These are phyloP conservation scores for Rhizoctonia solani DNA, from an alignment of 1,284 basidiomycete species.

Conservation along the genomic window DNA sequence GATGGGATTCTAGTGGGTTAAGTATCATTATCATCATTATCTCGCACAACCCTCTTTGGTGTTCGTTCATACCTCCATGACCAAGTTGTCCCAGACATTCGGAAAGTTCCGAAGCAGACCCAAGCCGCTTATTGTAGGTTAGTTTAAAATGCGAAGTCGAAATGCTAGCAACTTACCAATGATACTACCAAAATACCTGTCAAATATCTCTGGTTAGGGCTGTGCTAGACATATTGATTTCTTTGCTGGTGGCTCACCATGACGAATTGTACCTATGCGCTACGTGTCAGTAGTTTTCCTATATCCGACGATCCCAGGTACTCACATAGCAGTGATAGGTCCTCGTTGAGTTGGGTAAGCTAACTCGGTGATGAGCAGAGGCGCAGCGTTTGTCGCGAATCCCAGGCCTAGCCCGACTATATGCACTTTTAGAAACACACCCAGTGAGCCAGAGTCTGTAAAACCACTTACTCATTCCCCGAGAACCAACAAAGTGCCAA, in stretches of 20 bases:
- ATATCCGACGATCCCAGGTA: not conserved
- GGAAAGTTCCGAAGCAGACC: constrained; percentile 61
- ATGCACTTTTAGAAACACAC: not conserved
- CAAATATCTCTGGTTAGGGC: constrained; percentile 50
- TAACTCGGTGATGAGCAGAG: constrained; percentile 62
- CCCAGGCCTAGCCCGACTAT: constrained; percentile 67
- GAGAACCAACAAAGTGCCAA: constrained; percentile 60
- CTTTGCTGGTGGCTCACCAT: too few relatives aligned
- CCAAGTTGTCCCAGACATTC: constrained; percentile 52
- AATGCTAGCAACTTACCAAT: constrained; percentile 50
- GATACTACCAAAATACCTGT: constrained; percentile 68
- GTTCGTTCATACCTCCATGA: constrained; percentile 58
- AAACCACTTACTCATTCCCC: constrained; percentile 55
- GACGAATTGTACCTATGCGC: constrained; percentile 61
- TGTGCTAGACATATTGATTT: not conserved
- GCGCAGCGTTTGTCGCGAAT: constrained; percentile 56
- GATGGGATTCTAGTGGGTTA: constrained; percentile 57
- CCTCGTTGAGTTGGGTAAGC: constrained; percentile 67
- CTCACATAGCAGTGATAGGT: constrained; percentile 41
- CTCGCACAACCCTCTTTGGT: too few relatives aligned
- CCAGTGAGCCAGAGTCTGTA: not conserved
- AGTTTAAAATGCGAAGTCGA: not conserved
- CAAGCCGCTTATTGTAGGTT: constrained; percentile 48
- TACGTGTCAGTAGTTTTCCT: constrained; percentile 40
- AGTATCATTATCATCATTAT: too few relatives aligned